Evolutionary conservation across 352 stramenopile genomes (phyloP).

Genomic region (Albugo candida): DNA sequence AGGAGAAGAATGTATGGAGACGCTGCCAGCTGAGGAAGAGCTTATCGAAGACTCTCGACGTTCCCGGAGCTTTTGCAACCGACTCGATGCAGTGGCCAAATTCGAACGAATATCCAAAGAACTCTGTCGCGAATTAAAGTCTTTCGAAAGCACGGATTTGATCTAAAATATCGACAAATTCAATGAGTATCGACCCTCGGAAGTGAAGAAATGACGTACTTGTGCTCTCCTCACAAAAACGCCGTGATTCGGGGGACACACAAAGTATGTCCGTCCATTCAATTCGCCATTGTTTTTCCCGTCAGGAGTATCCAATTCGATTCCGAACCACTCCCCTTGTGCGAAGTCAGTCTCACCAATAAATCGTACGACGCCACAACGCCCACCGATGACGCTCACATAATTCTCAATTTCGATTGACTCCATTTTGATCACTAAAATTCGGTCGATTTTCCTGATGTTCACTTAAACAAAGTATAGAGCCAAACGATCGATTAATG

Average conservation of each 20-base stretch:
- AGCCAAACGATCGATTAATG: no score
- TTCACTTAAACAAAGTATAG: no score
- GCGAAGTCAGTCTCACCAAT: conserved; percentile 61
- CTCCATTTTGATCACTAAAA: no score
- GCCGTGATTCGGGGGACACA: conserved; percentile 38
- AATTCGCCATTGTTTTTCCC: conserved; percentile 77
- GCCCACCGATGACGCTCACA: conserved; percentile 18
- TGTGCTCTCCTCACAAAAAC: conserved; percentile 17
- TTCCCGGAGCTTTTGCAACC: conserved; percentile 18
- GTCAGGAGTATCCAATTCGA: conserved; percentile 57
- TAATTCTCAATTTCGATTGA: no score
- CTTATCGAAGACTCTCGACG: conserved; percentile 1
- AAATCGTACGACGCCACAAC: conserved; percentile 52
- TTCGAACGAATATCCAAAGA: conserved; percentile 1
- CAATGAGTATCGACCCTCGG: no score
- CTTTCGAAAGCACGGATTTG: no score
- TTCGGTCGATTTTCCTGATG: no score
- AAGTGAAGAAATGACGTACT: no score
- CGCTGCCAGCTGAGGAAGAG: background rate
- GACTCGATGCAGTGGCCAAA: conserved; percentile 2
- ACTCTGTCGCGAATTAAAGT: background rate
- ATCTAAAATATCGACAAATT: no score
- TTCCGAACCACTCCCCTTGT: conserved; percentile 57
- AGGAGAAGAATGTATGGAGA: no score
- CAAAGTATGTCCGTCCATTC: conserved; percentile 68